phyloP scores from a whole-genome alignment of 2,329 filamentous ascomycete genomes.

The Ophiocordyceps camponoti-floridani region DNA sequence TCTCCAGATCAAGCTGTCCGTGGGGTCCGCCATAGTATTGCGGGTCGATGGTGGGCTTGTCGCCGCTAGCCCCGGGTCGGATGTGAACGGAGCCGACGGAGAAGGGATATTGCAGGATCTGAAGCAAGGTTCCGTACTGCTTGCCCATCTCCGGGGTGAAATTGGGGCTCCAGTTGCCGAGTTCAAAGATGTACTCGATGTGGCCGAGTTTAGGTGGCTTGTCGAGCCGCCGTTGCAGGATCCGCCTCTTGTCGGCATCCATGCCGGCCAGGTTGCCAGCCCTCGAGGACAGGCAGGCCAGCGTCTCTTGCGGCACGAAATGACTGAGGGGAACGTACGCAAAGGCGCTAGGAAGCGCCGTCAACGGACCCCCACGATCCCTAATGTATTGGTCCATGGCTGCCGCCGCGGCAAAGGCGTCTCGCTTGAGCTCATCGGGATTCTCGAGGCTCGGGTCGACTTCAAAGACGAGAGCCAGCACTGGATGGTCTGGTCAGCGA shows the following conservation, averaged over 20 bases:
- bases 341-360: conserved; percentile 21
- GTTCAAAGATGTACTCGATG: conserved; percentile 29
- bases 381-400: conserved; percentile 15
- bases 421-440: conserved; percentile 18
- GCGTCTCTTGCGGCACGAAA: conserved; percentile 9
- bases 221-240: conserved; percentile 15
- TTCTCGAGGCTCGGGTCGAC: conserved; percentile 21
- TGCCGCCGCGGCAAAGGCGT: conserved; percentile 10
- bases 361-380: conserved; percentile 15
- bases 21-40: conserved; percentile 19
- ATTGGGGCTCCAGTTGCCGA: conserved; percentile 25
- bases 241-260: conserved; percentile 8
- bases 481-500: conserved; percentile 6
- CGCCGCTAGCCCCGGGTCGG: conserved; percentile 5
- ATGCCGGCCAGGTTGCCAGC: conserved; percentile 6
- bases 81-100: conserved; percentile 30
- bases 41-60: conserved; percentile 20
- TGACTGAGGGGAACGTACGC: conserved; percentile 22
- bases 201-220: conserved; percentile 18
- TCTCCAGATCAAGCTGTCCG: conserved; percentile 22
- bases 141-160: conserved; percentile 16
- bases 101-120: conserved; percentile 33
- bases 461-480: conserved; percentile 25
- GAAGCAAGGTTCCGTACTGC: conserved; percentile 28
- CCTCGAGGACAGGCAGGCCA: conserved; percentile 7